Evolutionary conservation across 1,284 basidiomycete genomes (phyloP).

Genomic region (Abortiporus biennis): DNA sequence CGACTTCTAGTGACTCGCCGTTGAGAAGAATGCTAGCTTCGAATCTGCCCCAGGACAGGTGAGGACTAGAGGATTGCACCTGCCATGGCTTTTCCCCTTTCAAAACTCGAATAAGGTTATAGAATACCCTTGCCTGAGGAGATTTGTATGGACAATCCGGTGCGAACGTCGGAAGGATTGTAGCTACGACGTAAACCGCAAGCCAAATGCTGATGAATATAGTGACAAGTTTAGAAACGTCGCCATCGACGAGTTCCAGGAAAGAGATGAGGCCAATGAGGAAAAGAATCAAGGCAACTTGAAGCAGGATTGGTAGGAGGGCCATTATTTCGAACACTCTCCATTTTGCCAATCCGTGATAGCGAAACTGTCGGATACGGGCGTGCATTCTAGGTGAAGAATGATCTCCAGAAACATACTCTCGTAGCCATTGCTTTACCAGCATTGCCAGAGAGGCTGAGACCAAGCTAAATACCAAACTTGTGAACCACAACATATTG

Average conservation of each 20-base stretch:
- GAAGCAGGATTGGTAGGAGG: slow-evolving; percentile 32
- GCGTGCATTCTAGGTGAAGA: slow-evolving; percentile 31
- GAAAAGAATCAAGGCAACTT: slow-evolving; percentile 34
- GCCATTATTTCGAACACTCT: slow-evolving; percentile 31
- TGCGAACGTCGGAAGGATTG: background rate
- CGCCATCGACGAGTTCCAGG: slow-evolving; percentile 25
- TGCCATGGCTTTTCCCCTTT: too few species aligned
- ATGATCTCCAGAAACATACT: slow-evolving; percentile 22
- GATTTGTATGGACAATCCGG: background rate
- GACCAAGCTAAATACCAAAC: slow-evolving; percentile 18
- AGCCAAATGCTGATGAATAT: background rate
- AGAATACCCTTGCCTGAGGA: background rate
- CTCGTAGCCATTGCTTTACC: slow-evolving; percentile 16
- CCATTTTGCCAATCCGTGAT: slow-evolving; percentile 28
- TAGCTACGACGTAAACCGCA: background rate
- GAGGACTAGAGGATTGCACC: too few species aligned
- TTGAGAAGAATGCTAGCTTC: too few species aligned
- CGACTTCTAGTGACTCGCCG: too few species aligned
- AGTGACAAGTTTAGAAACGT: slow-evolving; percentile 12
- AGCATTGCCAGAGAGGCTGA: slow-evolving; percentile 17
- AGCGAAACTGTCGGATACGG: slow-evolving; percentile 30
- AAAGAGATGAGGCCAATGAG: slow-evolving; percentile 33
- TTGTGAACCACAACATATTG: slow-evolving; percentile 26
- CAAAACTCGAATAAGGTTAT: too few species aligned
- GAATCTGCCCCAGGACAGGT: too few species aligned